A percentile compares a stretch with the other conserved stretches of the same genome.
Evolutionary conservation across 768 basidiomycete species (phyloP).

Genomic region (Rhodotorula graminis): DNA sequence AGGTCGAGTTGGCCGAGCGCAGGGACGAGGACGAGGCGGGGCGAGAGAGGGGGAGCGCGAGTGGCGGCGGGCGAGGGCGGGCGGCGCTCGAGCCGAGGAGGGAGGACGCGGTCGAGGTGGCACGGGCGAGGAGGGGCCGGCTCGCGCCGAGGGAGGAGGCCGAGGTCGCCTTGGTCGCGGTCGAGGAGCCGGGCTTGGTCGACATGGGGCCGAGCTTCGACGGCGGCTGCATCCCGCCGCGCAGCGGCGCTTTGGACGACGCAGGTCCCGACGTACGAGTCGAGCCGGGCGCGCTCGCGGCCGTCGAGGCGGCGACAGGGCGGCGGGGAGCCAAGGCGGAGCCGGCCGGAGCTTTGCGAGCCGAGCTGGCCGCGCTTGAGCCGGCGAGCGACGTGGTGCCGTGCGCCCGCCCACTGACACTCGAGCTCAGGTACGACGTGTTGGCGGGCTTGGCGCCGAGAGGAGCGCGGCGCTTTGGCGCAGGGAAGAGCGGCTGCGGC

Average conservation of each 20-base stretch:
- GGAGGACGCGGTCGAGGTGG: background rate
- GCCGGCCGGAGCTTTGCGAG: background rate
- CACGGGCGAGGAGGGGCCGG: background rate
- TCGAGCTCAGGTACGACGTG: background rate
- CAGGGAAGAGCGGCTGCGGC: conserved; percentile 2
- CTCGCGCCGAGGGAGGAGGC: background rate
- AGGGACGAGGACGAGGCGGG: conserved; percentile 5
- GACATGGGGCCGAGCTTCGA: background rate
- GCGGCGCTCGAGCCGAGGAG: background rate
- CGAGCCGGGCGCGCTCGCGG: no score
- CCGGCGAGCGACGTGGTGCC: background rate
- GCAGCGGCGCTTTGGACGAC: no score
- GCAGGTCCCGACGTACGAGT: background rate
- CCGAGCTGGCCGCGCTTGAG: background rate
- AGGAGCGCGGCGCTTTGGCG: conserved; percentile 1
- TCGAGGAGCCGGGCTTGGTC: background rate
- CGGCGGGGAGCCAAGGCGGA: no score
- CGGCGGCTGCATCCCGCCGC: background rate
- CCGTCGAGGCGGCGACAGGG: background rate
- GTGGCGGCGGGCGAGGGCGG: background rate
- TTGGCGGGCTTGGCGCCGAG: background rate
- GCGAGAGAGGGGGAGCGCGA: conserved; percentile 1
- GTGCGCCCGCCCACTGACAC: background rate
- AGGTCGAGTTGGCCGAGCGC: background rate
- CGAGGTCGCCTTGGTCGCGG: background rate